Base-by-base conservation (phyloP, 257 asterid genomes). In the Nicotiana paniculata region DNA sequence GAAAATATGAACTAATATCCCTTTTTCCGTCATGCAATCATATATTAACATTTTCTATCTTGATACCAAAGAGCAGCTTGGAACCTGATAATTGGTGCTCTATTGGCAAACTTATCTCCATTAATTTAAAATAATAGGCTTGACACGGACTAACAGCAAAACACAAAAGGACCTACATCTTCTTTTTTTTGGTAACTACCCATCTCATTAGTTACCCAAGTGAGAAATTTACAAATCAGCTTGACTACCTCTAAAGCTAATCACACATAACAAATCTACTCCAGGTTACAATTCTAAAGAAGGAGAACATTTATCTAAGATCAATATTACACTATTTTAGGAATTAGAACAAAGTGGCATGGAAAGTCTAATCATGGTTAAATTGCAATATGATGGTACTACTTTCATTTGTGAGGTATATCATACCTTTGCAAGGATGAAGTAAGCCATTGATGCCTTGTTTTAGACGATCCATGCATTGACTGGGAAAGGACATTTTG, bases 341-440 rank as follows among this genome's bases (percentile, higher is more conserved):
- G 53, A 33, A 66, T 66, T 66, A 35, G 76, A 67, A 75, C 15
- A 75, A 26, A 48, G 79, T 75, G 37, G 15, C 1, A 15, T 26
- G 79, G 26, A 28, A 75, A 15, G 43, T 16, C 2, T 26, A 48
- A 74, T 74, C 63, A 75, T 51, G 62, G 63, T 75, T 2, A 26
- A 75, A 75, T 11, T 24, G 26, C 43, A 72, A 46, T 5, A 43
- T 4, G 0, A 43, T 9, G 0, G 35, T 21, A 74, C 79, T 74
- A 48, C 79, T 46, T 48, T 11, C 46, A 75, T 75, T 48, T 75
- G 63, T 8, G 16, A 74, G 79, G 21, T 12, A 61, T 9, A 70
- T 18, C 85, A 35, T 83, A 91, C 97, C 97, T 91, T 85, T 84
- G 77, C 77, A 84, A 30, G 82, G 82, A 57, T 82, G 89, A 77